Percentiles rank a stretch among this genome's conserved stretches.
Conservation (phyloP, 2,329 filamentous ascomycete species). For the Boeremia lycopersici region DNA sequence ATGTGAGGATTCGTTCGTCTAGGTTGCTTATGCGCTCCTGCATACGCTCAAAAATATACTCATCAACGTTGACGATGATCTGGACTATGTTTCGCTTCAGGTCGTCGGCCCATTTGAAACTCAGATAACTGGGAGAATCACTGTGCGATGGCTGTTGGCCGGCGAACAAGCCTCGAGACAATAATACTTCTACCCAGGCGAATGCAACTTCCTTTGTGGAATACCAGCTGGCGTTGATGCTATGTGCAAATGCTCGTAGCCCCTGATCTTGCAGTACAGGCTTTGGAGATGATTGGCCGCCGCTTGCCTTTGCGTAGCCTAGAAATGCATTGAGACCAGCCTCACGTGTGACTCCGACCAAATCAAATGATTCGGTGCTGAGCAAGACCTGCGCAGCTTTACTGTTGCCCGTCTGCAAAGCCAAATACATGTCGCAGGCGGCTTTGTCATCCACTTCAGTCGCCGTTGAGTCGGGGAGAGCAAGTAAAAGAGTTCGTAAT, state of each 20-base stretch:
- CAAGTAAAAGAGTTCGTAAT: conserved; percentile 37
- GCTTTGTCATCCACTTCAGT: conserved; percentile 39
- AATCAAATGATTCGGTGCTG: conserved; percentile 56
- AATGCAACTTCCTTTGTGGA: conserved; percentile 60
- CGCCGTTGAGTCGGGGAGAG: conserved; percentile 16
- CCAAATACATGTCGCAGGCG: conserved; percentile 51
- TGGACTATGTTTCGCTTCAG: conserved; percentile 62
- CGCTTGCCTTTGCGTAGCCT: conserved; percentile 59
- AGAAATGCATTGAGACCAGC: conserved; percentile 61
- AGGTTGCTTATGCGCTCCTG: conserved; percentile 40
- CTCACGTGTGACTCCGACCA: conserved; percentile 56
- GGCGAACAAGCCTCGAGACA: conserved; percentile 50
- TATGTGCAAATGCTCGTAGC: conserved; percentile 49
- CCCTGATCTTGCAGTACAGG: conserved; percentile 50
- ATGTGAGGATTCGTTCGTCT: conserved; percentile 35
- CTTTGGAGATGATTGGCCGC: conserved; percentile 48
- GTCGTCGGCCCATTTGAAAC: conserved; percentile 60
- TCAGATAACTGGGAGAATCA: conserved; percentile 54
- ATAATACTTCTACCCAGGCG: conserved; percentile 59
- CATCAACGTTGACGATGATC: conserved; percentile 60
- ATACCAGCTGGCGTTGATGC: conserved; percentile 55
- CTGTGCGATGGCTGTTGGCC: conserved; percentile 14
- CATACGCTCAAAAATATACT: conserved; percentile 56
- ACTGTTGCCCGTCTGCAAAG: conserved; percentile 44
- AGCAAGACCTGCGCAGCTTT: conserved; percentile 55